These are phyloP conservation scores for Basipetospora chlamydospora DNA, from an alignment of 2,329 filamentous ascomycete genomes.

Conservation along the genomic window DNA sequence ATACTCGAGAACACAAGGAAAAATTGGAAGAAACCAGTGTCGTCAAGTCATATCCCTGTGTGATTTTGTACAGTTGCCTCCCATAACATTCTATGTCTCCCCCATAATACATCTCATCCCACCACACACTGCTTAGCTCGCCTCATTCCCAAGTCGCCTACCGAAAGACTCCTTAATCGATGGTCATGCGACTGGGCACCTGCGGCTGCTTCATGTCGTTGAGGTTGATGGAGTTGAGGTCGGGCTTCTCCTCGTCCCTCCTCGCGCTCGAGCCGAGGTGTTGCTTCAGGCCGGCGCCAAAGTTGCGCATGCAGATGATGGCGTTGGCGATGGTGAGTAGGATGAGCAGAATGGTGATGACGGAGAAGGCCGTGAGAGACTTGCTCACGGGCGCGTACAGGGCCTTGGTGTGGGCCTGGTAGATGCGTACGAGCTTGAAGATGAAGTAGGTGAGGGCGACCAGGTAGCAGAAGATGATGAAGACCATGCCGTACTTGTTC, in stretches of 20 bases:
- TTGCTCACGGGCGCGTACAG: slow-evolving; percentile 68
- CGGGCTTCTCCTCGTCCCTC: slow-evolving; percentile 37
- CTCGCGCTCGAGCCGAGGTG: slow-evolving; percentile 50
- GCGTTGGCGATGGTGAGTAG: slow-evolving; percentile 79
- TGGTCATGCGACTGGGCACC: slow-evolving; percentile 43
- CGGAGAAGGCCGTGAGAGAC: slow-evolving; percentile 82
- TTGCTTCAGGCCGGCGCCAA: slow-evolving; percentile 74
- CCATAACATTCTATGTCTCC: neutral
- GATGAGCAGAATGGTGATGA: slow-evolving; percentile 81
- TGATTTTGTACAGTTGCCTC: slow-evolving; percentile 3
- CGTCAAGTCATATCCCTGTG: slow-evolving; percentile 9
- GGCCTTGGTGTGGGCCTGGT: slow-evolving; percentile 42
- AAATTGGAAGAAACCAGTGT: neutral
- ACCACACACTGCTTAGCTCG: too few species aligned
- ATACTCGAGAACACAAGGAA: slow-evolving; percentile 6
- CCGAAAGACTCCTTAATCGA: slow-evolving; percentile 43
- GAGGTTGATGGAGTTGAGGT: slow-evolving; percentile 39
- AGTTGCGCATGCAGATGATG: slow-evolving; percentile 78
- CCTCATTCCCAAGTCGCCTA: too few species aligned
- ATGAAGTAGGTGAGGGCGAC: slow-evolving; percentile 88
- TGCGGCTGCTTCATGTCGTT: slow-evolving; percentile 41
- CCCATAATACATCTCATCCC: slow-evolving; percentile 4
- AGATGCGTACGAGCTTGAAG: slow-evolving; percentile 97
- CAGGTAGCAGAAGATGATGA: slow-evolving; percentile 73
- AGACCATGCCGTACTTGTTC: slow-evolving; percentile 61